A percentile compares a stretch with the other conserved stretches of the same genome.
These are phyloP conservation scores for Ustilago sp. DNA, from an alignment of 1,284 basidiomycete genomes.

Conservation along the genomic window DNA sequence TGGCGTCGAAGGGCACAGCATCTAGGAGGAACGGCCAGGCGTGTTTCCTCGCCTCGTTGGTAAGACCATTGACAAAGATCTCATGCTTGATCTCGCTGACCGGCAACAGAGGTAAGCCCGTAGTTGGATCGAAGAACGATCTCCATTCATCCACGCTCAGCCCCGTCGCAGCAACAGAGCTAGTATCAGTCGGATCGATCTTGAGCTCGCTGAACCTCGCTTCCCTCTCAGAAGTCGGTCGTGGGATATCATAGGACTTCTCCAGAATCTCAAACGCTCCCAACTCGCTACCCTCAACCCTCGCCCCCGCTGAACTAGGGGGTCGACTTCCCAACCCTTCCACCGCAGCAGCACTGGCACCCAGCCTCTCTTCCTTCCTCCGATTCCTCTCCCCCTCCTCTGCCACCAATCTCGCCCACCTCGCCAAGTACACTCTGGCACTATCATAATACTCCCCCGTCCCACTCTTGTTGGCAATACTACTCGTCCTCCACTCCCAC, in stretches of 20 bases:
- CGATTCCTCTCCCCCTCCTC: constrained; percentile 67
- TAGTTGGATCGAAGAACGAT: constrained; percentile 44
- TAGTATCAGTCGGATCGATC: background rate
- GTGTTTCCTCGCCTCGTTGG: constrained; percentile 35
- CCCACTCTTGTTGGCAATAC: constrained; percentile 46
- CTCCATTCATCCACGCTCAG: constrained; percentile 51
- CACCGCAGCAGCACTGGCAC: constrained; percentile 6
- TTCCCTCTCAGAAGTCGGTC: constrained; percentile 38
- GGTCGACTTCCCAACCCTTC: background rate
- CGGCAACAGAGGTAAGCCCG: constrained; percentile 37
- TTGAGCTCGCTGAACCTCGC: constrained; percentile 30
- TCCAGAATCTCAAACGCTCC: constrained; percentile 59
- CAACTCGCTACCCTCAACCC: constrained; percentile 45
- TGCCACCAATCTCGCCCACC: constrained; percentile 93
- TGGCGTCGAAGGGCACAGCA: constrained; percentile 81
- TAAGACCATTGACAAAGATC: constrained; percentile 60
- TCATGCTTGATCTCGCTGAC: constrained; percentile 42
- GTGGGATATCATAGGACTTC: constrained; percentile 40
- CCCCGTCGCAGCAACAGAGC: constrained; percentile 8
- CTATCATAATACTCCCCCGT: constrained; percentile 83
- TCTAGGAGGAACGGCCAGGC: constrained; percentile 93
- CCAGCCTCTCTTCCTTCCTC: constrained; percentile 42
- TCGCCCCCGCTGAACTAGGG: constrained; percentile 1
- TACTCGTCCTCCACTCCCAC: constrained; percentile 53
- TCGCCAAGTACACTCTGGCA: constrained; percentile 92